phyloP scores from a whole-genome alignment of 1,139 yeast genomes.

The Taphrina communis region DNA sequence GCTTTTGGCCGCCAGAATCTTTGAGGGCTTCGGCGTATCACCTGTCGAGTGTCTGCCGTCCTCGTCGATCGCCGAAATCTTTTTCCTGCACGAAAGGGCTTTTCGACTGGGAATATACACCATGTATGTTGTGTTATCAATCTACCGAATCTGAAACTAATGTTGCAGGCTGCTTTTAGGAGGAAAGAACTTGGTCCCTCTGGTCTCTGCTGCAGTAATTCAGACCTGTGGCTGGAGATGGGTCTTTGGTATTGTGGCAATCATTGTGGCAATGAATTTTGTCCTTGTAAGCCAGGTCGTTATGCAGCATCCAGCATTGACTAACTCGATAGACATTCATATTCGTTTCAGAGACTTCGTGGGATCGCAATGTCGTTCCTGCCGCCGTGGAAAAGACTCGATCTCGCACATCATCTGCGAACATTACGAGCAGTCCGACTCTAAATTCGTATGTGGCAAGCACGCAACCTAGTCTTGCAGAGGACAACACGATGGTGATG shows the following conservation, averaged over 20 bases:
- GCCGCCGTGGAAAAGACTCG: not conserved
- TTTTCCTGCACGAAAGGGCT: constrained; percentile 69
- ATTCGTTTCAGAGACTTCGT: constrained; percentile 70
- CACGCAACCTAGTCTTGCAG: not conserved
- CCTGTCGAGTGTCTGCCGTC: constrained; percentile 69
- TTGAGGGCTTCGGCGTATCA: constrained; percentile 65
- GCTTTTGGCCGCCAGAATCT: constrained; percentile 63
- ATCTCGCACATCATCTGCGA: not conserved
- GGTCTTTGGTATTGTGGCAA: constrained; percentile 66
- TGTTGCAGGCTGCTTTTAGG: constrained; percentile 57
- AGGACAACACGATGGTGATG: not conserved
- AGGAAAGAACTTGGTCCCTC: constrained; percentile 66
- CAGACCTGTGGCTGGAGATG: constrained; percentile 60
- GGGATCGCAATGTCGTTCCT: constrained; percentile 64
- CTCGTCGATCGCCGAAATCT: constrained; percentile 68
- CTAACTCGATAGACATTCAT: constrained; percentile 54
- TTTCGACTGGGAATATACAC: constrained; percentile 69
- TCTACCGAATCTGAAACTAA: not conserved
- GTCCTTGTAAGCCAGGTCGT: constrained; percentile 45
- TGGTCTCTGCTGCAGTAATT: constrained; percentile 63
- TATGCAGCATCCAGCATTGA: not conserved
- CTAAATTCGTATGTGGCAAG: not conserved
- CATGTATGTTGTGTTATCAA: constrained; percentile 49
- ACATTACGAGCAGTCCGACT: not conserved
- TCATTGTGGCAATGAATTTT: constrained; percentile 60